A percentile compares a stretch with the other conserved stretches of the same genome.
Evolutionary conservation across 1,284 basidiomycete species (phyloP).

Genomic region (Schizophyllum amplum): DNA sequence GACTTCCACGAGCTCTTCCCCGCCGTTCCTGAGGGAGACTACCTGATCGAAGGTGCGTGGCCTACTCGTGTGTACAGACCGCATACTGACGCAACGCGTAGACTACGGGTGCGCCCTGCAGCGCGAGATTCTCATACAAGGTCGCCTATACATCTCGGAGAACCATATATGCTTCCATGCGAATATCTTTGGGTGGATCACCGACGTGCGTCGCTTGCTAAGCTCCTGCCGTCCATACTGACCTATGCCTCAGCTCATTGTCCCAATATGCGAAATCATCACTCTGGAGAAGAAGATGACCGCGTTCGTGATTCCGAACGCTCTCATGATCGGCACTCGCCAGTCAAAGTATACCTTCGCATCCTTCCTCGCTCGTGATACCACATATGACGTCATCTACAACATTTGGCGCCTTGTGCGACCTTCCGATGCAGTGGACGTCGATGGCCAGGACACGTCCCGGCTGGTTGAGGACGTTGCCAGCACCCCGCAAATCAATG

Average conservation of each 20-base stretch:
- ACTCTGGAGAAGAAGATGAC: constrained; percentile 97
- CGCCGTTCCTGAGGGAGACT: constrained; percentile 89
- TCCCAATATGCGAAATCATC: constrained; percentile 88
- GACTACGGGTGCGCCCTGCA: constrained; percentile 97
- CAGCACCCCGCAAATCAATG: constrained; percentile 14
- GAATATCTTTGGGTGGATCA: constrained; percentile 99
- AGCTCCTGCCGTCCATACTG: background rate
- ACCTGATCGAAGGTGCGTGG: constrained; percentile 87
- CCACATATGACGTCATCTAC: constrained; percentile 91
- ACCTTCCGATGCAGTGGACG: constrained; percentile 55
- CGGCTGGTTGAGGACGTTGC: constrained; percentile 20
- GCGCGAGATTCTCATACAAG: constrained; percentile 95
- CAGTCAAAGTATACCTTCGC: constrained; percentile 88
- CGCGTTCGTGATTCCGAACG: constrained; percentile 97
- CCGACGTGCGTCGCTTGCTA: constrained; percentile 58
- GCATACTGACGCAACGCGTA: constrained; percentile 24
- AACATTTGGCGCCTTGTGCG: constrained; percentile 94
- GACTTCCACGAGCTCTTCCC: constrained; percentile 95
- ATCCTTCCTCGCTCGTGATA: constrained; percentile 93
- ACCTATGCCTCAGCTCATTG: constrained; percentile 55
- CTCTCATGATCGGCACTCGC: constrained; percentile 84
- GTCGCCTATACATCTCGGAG: constrained; percentile 94
- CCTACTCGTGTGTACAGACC: background rate
- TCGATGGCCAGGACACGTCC: constrained; percentile 15
- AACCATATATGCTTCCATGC: constrained; percentile 98